Conservation (phyloP, 2,329 filamentous ascomycete species). For the Colletotrichum sp. region DNA sequence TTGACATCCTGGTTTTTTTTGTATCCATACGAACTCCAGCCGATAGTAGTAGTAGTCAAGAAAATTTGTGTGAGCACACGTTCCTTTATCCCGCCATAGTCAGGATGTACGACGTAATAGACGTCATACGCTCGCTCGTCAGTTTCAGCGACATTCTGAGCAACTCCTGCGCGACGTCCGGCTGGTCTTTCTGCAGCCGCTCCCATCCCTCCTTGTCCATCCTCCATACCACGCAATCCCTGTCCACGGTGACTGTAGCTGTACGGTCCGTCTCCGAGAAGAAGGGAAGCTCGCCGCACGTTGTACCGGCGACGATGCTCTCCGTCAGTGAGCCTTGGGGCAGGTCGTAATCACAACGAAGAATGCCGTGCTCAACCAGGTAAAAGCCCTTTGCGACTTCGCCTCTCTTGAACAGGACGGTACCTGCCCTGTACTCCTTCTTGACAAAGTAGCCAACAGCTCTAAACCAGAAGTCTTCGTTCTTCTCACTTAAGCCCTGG, state of each 20-base stretch:
- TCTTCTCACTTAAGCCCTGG: conserved; percentile 81
- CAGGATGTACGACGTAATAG: conserved; percentile 64
- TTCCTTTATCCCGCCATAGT: conserved; percentile 50
- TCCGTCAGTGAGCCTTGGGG: conserved; percentile 90
- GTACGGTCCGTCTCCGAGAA: conserved; percentile 90
- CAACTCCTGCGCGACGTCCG: conserved; percentile 82
- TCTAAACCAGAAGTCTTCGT: conserved; percentile 95
- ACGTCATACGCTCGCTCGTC: conserved; percentile 88
- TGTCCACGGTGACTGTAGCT: conserved; percentile 83
- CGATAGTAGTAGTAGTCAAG: neutral
- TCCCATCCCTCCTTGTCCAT: conserved; percentile 77
- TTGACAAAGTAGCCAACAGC: conserved; percentile 77
- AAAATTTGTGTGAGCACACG: neutral
- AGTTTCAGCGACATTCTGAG: conserved; percentile 89
- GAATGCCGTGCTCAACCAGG: conserved; percentile 85
- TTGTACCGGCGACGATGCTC: conserved; percentile 91
- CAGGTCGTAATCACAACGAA: conserved; percentile 88
- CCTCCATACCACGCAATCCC: conserved; percentile 82
- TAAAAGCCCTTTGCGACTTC: conserved; percentile 86
- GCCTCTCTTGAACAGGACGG: conserved; percentile 78
- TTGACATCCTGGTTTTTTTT: neutral
- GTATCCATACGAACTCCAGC: neutral
- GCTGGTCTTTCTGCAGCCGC: conserved; percentile 72
- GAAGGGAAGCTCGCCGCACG: conserved; percentile 94
- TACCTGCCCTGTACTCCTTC: conserved; percentile 70